Conservation (phyloP, 1,284 basidiomycete genomes). For the Fomes fomentarius region DNA sequence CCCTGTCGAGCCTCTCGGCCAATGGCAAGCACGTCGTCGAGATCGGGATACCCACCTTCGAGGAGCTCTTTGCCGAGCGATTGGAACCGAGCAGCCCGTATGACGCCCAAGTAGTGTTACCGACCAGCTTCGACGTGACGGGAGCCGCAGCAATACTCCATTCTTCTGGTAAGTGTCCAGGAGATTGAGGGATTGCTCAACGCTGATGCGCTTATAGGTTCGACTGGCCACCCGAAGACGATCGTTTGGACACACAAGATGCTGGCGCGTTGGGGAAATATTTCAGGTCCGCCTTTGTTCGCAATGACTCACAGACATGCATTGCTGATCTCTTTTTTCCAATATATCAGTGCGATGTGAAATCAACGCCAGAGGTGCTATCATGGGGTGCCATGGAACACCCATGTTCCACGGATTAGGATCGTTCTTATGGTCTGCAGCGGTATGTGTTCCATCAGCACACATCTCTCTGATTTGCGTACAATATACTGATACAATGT, state of each 20-base stretch:
- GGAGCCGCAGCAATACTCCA: neutral
- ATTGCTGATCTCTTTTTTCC: neutral
- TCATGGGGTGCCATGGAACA: slow-evolving; percentile 20
- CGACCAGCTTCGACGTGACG: neutral
- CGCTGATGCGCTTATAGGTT: neutral
- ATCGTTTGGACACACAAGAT: neutral
- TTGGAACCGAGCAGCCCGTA: neutral
- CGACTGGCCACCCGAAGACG: slow-evolving; percentile 7
- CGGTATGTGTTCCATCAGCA: slow-evolving; percentile 9
- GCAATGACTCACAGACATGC: neutral
- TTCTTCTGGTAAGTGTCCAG: neutral
- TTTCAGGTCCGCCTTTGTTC: neutral
- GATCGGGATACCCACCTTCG: neutral
- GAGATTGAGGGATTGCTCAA: neutral
- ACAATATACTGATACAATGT: neutral
- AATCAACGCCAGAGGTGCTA: slow-evolving; percentile 4
- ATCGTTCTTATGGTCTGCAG: slow-evolving; percentile 13
- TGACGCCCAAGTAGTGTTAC: neutral
- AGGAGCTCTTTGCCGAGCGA: neutral
- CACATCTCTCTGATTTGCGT: neutral
- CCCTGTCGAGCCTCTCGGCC: neutral
- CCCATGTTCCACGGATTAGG: slow-evolving; percentile 31
- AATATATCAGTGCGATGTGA: slow-evolving; percentile 10
- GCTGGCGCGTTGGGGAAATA: neutral
- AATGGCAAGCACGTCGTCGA: neutral